phyloP scores from a whole-genome alignment of 768 basidiomycete species.

The Lentinula guzmanii region DNA sequence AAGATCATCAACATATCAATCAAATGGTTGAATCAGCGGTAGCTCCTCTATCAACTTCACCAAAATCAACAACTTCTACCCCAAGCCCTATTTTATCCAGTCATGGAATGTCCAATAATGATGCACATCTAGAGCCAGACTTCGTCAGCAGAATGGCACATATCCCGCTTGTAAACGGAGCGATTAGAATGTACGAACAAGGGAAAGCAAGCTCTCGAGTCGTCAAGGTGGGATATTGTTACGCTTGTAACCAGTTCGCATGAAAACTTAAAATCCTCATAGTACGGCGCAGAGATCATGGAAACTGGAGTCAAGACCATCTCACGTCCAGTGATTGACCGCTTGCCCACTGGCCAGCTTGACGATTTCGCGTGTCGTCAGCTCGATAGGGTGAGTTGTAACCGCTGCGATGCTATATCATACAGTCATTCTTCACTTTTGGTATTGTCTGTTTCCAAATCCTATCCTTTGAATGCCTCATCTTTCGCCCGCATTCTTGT shows the following conservation, averaged over 20 bases:
- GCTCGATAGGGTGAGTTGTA: conserved; percentile 64
- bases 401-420: background rate
- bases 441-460: background rate
- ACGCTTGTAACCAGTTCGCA: background rate
- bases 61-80: conserved; percentile 9
- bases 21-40: background rate
- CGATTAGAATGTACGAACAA: conserved; percentile 71
- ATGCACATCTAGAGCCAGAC: conserved; percentile 15
- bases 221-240: conserved; percentile 57
- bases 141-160: conserved; percentile 57
- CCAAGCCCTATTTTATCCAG: conserved; percentile 30
- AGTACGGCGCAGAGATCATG: conserved; percentile 88
- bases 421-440: background rate
- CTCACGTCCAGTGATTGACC: conserved; percentile 75
- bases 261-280: background rate
- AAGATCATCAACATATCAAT: background rate
- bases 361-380: conserved; percentile 90
- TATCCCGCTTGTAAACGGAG: conserved; percentile 68
- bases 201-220: conserved; percentile 80
- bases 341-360: conserved; percentile 68
- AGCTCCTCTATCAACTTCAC: conserved; percentile 10
- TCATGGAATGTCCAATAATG: background rate
- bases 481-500: too few relatives aligned
- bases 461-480: background rate
- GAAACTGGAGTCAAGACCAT: conserved; percentile 79